Conservation (phyloP, 192 early-diverging fungal genomes). For the Coemansia sp. region DNA sequence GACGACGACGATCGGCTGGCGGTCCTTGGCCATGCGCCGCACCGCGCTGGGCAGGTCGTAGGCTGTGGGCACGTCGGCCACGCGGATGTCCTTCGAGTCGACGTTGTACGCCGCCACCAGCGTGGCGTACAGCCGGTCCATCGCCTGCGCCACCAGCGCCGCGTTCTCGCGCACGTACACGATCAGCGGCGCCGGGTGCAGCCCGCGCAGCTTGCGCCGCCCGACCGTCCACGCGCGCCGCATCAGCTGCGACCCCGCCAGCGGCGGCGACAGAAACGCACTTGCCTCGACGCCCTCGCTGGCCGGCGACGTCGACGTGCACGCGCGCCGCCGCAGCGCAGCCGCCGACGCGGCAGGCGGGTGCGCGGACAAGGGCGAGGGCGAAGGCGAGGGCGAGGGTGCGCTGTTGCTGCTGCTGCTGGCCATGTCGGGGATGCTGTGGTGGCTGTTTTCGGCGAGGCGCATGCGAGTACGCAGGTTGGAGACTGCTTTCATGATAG, state of each 20-base stretch:
- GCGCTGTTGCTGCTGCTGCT: neutral
- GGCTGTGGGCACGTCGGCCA: slow-evolving; percentile 43
- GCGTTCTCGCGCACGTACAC: slow-evolving; percentile 49
- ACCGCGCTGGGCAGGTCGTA: slow-evolving; percentile 46
- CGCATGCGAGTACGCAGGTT: slow-evolving; percentile 47
- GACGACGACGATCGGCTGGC: slow-evolving; percentile 43
- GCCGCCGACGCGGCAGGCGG: neutral
- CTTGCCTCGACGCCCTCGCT: slow-evolving; percentile 4
- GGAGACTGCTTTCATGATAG: slow-evolving; percentile 36
- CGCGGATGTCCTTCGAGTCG: slow-evolving; percentile 44
- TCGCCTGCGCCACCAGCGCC: slow-evolving; percentile 16
- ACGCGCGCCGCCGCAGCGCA: slow-evolving; percentile 31
- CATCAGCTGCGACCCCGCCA: slow-evolving; percentile 2
- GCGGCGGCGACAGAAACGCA: slow-evolving; percentile 35
- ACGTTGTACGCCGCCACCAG: slow-evolving; percentile 27
- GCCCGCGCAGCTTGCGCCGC: slow-evolving; percentile 49
- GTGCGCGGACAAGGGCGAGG: neutral
- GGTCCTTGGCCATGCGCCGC: slow-evolving; percentile 39
- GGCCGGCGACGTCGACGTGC: slow-evolving; percentile 16
- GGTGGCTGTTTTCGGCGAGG: slow-evolving; percentile 12
- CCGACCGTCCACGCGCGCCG: slow-evolving; percentile 38
- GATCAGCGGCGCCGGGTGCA: slow-evolving; percentile 43
- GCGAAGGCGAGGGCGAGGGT: no score
- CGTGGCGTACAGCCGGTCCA: slow-evolving; percentile 47
- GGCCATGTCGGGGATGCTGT: neutral